phyloP scores from a whole-genome alignment of 306 rosid species.

The Gynostemma pentaphyllum region DNA sequence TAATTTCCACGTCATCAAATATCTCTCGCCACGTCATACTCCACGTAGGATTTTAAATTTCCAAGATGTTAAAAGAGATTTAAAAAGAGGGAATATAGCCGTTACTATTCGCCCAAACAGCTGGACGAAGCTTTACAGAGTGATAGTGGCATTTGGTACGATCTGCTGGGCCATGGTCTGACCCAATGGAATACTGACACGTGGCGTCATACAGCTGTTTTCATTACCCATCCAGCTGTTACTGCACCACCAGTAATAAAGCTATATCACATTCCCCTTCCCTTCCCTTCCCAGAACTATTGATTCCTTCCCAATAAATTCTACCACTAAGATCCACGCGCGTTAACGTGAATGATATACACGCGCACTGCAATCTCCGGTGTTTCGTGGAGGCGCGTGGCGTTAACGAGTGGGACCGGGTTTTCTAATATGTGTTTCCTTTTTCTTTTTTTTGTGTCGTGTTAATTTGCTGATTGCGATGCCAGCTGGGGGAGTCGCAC shows the following conservation, averaged over 20 bases:
- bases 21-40: slow-evolving; percentile 17
- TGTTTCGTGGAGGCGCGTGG: background rate
- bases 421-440: background rate
- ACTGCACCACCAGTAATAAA: slow-evolving; percentile 11
- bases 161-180: background rate
- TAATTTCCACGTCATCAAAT: slow-evolving; percentile 22
- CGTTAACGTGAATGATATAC: background rate
- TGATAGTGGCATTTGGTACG: slow-evolving; percentile 2
- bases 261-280: background rate
- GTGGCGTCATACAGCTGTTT: slow-evolving; percentile 36
- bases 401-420: background rate
- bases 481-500: background rate
- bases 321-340: background rate
- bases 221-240: slow-evolving; percentile 41
- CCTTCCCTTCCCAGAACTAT: background rate
- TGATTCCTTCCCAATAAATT: background rate
- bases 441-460: background rate
- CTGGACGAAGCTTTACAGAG: slow-evolving; percentile 4
- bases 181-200: background rate
- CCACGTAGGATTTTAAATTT: slow-evolving; percentile 31
- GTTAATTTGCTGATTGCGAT: background rate
- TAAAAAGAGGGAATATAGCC: slow-evolving; percentile 5
- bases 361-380: background rate
- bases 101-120: slow-evolving; percentile 12
- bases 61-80: slow-evolving; percentile 8